Evolutionary conservation across 1,284 basidiomycete genomes (phyloP), one percentile per base, ranked within the genome.

Genomic region (Heliocybe sulcata): DNA sequence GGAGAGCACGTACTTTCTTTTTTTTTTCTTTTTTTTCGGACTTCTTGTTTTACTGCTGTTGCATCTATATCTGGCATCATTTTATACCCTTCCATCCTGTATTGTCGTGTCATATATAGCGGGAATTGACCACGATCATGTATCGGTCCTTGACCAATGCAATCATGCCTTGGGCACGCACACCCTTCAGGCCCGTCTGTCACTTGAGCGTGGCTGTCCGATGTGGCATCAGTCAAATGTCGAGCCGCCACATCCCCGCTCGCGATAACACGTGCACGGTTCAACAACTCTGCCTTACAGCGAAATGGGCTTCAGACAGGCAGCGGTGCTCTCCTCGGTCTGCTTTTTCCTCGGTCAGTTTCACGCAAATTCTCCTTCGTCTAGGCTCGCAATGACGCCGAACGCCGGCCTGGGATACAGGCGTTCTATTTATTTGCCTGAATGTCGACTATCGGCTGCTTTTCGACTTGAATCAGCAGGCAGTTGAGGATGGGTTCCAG

Each of bases 401-500:
- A 45, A 12, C 56, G 31, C 25, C 60, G 53, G 45, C 55, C 25
- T 55, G 22, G 31, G 53, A 31, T 45, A 14, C 65, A 90, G 88
- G 93, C 57, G 86, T 94, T 60, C 74, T 94, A 57, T 92, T 92
- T 70, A 92, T 94, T 62, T 94, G 88, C 71, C 85, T 87, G 67
- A 87, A 87, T 69, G 81, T 94, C 54, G 93, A 96, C 77, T 85
- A 92, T 66, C 82, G 85, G 48, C 73, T 95, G 53, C 74, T 96
- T 51, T 94, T 86, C 77, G 69, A 78, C 55, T 65, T 85, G 49
- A 86, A 82, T 6, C 77, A 86, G 0, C 77, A 85, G 57, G 75
- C 81, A 26, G 67, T 89, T 53, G 73, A 79, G 55, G 90, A 94
- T 67, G 92, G 85, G 1, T 85, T 90, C 65, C 82, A 85, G 63